Evolutionary conservation across 495 filamentous ascomycete species (phyloP).

Genomic region (Talaromyces wortmannii): DNA sequence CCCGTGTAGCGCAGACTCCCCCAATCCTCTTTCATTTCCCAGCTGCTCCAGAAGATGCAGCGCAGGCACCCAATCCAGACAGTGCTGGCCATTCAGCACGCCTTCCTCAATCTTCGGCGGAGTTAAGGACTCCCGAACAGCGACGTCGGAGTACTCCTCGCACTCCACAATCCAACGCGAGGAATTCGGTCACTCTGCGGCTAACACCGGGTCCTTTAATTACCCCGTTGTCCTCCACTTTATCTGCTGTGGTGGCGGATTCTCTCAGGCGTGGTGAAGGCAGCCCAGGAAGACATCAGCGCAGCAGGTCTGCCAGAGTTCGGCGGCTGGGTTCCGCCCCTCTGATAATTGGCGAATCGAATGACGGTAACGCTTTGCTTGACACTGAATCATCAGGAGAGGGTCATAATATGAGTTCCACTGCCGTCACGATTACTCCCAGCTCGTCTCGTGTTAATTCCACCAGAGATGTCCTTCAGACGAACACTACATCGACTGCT

Average conservation of each 20-base stretch:
- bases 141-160: conserved; percentile 20
- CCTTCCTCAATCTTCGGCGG: conserved; percentile 10
- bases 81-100: conserved; percentile 4
- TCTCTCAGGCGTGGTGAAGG: conserved; percentile 47
- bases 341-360: background rate
- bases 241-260: conserved; percentile 57
- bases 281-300: conserved; percentile 14
- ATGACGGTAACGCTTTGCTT: conserved; percentile 6
- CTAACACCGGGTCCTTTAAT: conserved; percentile 43
- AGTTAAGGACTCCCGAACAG: conserved; percentile 1
- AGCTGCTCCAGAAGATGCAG: conserved; percentile 23
- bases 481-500: conserved; percentile 20
- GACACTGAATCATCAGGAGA: conserved; percentile 9
- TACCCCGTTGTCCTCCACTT: conserved; percentile 45
- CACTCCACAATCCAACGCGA: conserved; percentile 25
- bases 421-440: conserved; percentile 4
- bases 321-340: background rate
- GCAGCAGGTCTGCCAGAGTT: background rate
- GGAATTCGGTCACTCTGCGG: conserved; percentile 31
- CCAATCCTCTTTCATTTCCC: conserved; percentile 33
- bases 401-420: conserved; percentile 8
- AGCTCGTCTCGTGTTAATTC: conserved; percentile 14
- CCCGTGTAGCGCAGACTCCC: conserved; percentile 15
- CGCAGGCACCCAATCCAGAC: background rate
- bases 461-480: conserved; percentile 14